phyloP scores from a whole-genome alignment of 768 basidiomycete genomes.

The Tephrocybe sp. region DNA sequence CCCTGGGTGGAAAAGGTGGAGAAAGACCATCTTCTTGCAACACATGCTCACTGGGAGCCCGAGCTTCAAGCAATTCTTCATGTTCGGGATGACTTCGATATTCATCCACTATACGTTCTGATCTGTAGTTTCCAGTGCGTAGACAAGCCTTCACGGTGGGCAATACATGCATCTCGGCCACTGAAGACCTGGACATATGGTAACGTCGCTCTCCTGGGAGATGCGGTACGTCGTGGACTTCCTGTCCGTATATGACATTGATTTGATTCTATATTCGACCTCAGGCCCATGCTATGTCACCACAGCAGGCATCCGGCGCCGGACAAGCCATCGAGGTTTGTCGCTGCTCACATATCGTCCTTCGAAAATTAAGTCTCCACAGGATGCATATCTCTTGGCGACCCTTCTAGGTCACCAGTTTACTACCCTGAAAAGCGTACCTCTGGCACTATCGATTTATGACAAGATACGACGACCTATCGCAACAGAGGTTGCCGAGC shows the following conservation, averaged over 20 bases:
- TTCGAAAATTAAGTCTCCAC: background rate
- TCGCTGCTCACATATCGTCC: background rate
- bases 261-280: background rate
- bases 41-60: constrained; percentile 42
- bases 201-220: constrained; percentile 41
- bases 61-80: constrained; percentile 42
- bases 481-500: constrained; percentile 25
- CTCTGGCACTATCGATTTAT: constrained; percentile 32
- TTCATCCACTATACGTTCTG: too few relatives aligned
- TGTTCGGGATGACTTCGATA: constrained; percentile 22
- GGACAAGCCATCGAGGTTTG: constrained; percentile 11
- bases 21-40: constrained; percentile 34
- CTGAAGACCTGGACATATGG: constrained; percentile 36
- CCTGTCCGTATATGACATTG: too few relatives aligned
- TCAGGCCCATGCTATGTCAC: constrained; percentile 12
- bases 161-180: constrained; percentile 33
- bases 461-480: constrained; percentile 37
- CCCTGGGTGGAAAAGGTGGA: constrained; percentile 37
- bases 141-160: constrained; percentile 37
- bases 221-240: constrained; percentile 30
- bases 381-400: constrained; percentile 16
- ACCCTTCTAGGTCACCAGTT: constrained; percentile 16
- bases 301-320: constrained; percentile 12
- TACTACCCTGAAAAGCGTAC: constrained; percentile 21
- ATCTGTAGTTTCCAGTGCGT: constrained; percentile 24